Conservation (phyloP, 331 rosid genomes). For the Telfairia occidentalis region DNA sequence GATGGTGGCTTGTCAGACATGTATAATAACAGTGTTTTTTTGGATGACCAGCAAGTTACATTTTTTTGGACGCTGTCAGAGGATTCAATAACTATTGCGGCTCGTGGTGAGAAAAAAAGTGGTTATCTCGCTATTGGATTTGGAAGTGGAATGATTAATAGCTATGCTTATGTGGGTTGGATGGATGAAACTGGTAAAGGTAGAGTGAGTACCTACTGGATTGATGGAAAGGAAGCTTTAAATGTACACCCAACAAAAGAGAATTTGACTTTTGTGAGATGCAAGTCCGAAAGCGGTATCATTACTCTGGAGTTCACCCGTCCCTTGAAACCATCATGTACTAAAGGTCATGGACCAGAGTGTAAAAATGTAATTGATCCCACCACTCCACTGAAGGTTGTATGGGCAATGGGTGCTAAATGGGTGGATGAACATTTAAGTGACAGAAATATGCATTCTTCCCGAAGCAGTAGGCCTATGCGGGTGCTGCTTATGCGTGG, state of each 20-base stretch:
- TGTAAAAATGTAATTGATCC: slow-evolving; percentile 74
- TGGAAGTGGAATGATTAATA: slow-evolving; percentile 68
- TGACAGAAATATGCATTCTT: slow-evolving; percentile 73
- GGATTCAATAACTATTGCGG: slow-evolving; percentile 65
- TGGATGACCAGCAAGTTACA: slow-evolving; percentile 91
- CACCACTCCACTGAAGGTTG: slow-evolving; percentile 68
- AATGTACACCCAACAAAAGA: slow-evolving; percentile 52
- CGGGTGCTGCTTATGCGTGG: slow-evolving; percentile 66
- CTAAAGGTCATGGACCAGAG: slow-evolving; percentile 34
- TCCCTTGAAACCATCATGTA: slow-evolving; percentile 64
- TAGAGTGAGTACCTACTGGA: slow-evolving; percentile 67
- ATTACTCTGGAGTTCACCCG: slow-evolving; percentile 81
- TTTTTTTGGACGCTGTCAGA: slow-evolving; percentile 73
- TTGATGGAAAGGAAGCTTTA: slow-evolving; percentile 66
- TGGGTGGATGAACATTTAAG: slow-evolving; percentile 51
- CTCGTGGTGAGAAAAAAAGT: slow-evolving; percentile 84
- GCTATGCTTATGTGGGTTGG: slow-evolving; percentile 85
- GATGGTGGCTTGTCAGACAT: slow-evolving; percentile 91
- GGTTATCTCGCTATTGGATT: slow-evolving; percentile 81
- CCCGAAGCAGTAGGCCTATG: slow-evolving; percentile 63
- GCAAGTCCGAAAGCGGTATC: slow-evolving; percentile 69
- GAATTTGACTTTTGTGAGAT: slow-evolving; percentile 67
- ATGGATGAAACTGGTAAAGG: slow-evolving; percentile 54
- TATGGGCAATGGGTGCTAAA: slow-evolving; percentile 91
- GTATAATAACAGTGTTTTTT: slow-evolving; percentile 75